phyloP scores from a whole-genome alignment of 2,329 filamentous ascomycete species.

The Colletotrichum theobromicola region DNA sequence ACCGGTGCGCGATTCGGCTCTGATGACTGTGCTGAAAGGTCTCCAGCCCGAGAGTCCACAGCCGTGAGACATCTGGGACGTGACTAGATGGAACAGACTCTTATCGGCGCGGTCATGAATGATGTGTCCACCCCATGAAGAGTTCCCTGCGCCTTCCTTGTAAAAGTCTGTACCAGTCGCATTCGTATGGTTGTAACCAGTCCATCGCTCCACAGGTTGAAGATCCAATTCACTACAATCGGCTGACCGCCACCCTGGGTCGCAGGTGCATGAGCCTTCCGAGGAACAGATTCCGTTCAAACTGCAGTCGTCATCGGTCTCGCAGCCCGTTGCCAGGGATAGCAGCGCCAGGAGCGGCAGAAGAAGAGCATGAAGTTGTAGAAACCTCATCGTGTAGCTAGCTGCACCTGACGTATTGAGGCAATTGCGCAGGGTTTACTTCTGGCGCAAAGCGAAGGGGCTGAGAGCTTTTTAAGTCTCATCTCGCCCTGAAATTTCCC shows the following conservation, averaged over 20 bases:
- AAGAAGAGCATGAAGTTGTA: neutral
- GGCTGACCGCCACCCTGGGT: slow-evolving; percentile 46
- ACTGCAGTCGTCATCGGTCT: slow-evolving; percentile 32
- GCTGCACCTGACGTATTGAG: neutral
- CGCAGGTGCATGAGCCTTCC: slow-evolving; percentile 29
- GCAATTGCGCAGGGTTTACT: neutral
- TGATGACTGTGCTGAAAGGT: slow-evolving; percentile 47
- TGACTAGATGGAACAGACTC: slow-evolving; percentile 48
- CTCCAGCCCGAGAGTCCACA: slow-evolving; percentile 54
- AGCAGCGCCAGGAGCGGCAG: neutral
- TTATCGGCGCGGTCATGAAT: slow-evolving; percentile 44
- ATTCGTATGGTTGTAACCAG: slow-evolving; percentile 51
- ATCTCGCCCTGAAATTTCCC: neutral
- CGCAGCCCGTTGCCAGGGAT: slow-evolving; percentile 6
- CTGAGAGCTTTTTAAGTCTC: neutral
- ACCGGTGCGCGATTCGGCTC: slow-evolving; percentile 48
- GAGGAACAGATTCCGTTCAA: slow-evolving; percentile 32
- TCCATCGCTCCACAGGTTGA: slow-evolving; percentile 40
- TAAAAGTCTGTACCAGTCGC: slow-evolving; percentile 8
- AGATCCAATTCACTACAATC: slow-evolving; percentile 53
- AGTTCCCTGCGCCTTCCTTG: slow-evolving; percentile 35
- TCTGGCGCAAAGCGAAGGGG: neutral
- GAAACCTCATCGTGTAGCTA: neutral
- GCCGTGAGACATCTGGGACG: slow-evolving; percentile 48
- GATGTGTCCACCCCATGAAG: slow-evolving; percentile 54